phyloP scores from a whole-genome alignment of 2,329 filamentous ascomycete species.

The Teratosphaeria pseudoeucalypti region DNA sequence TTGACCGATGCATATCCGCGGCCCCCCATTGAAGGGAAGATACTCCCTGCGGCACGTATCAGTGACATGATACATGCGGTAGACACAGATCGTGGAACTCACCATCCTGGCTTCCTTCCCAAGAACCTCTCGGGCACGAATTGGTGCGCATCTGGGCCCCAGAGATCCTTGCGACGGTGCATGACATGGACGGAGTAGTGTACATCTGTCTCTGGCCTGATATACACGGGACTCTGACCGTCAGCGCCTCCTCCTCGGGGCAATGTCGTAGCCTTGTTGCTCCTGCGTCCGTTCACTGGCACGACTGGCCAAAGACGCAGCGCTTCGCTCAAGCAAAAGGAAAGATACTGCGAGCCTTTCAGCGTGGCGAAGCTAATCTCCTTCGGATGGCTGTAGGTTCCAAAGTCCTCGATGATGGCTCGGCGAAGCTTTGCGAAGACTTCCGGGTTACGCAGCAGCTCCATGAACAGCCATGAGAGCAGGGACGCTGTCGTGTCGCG shows the following conservation, averaged over 20 bases:
- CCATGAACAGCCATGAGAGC: constrained; percentile 46
- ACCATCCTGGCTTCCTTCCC: constrained; percentile 18
- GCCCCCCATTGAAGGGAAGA: constrained; percentile 24
- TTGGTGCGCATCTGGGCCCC: constrained; percentile 29
- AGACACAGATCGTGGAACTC: neutral
- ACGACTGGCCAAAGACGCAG: constrained; percentile 70
- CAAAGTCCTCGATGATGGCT: constrained; percentile 40
- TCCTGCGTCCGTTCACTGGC: constrained; percentile 63
- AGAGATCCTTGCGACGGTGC: constrained; percentile 29
- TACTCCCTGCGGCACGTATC: constrained; percentile 20
- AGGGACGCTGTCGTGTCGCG: constrained; percentile 48
- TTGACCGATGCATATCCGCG: constrained; percentile 75
- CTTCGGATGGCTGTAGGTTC: constrained; percentile 32
- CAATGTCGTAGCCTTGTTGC: constrained; percentile 62
- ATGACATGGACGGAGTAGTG: constrained; percentile 26
- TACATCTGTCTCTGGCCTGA: constrained; percentile 27
- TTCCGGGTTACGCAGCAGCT: constrained; percentile 40
- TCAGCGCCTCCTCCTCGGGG: constrained; percentile 50
- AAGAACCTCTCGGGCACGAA: constrained; percentile 29
- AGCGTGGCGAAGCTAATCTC: constrained; percentile 48
- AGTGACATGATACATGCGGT: too few species aligned
- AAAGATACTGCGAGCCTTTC: constrained; percentile 59
- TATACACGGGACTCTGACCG: constrained; percentile 44
- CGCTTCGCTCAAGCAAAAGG: constrained; percentile 38
- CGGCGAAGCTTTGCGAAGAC: constrained; percentile 39